phyloP scores from a whole-genome alignment of 2,329 filamentous ascomycete species.

The Aspergillus thermomutatus region DNA sequence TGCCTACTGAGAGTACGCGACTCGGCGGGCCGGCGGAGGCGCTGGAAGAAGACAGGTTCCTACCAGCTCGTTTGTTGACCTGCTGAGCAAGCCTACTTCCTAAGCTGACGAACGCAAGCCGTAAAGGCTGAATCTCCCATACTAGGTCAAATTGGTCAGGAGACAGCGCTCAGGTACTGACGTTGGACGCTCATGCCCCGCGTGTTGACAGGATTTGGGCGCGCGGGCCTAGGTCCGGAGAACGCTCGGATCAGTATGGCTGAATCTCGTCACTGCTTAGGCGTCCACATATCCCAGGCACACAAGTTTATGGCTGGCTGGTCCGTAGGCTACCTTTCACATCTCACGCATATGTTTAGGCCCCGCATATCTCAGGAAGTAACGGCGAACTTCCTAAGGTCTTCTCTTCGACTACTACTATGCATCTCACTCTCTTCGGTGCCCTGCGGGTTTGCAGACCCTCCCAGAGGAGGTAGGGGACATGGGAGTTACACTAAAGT shows the following conservation, averaged over 20 bases:
- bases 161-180: not conserved
- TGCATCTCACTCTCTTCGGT: not conserved
- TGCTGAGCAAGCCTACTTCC: not conserved
- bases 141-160: too few relatives aligned
- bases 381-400: not conserved
- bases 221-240: not conserved
- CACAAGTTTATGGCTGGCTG: not conserved
- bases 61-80: not conserved
- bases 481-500: not conserved
- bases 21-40: not conserved
- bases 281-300: not conserved
- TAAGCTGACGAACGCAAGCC: not conserved
- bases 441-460: not conserved
- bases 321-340: not conserved
- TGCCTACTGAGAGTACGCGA: not conserved
- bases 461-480: not conserved
- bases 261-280: not conserved
- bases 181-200: not conserved
- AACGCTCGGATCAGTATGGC: not conserved
- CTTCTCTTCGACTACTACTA: not conserved
- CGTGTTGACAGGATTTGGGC: not conserved
- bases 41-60: not conserved
- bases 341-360: not conserved
- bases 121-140: too few relatives aligned
- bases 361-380: not conserved